A percentile compares a stretch with the other conserved stretches of the same genome.
Evolutionary conservation across 192 early-diverging fungal species (phyloP).

Genomic region (Coemansia sp.): DNA sequence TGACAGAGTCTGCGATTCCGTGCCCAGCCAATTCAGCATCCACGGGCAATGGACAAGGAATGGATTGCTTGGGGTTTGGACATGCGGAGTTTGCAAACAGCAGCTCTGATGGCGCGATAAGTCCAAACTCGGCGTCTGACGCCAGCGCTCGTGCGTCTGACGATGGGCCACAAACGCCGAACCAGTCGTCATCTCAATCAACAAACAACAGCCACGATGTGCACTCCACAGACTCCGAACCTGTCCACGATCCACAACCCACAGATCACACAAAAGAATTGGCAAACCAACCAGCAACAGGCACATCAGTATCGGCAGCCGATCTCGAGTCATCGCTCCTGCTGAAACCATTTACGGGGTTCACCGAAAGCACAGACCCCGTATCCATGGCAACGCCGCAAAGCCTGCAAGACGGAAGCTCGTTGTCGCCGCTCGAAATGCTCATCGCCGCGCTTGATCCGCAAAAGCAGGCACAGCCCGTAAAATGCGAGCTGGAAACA

Average conservation of each 20-base stretch:
- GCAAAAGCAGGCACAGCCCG: conserved; percentile 17
- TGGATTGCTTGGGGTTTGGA: neutral
- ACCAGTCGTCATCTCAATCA: neutral
- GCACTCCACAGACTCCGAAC: neutral
- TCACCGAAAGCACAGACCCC: neutral
- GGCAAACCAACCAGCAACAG: neutral
- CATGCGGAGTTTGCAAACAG: neutral
- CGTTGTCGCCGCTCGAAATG: conserved; percentile 49
- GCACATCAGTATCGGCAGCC: neutral
- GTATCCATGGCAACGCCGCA: conserved; percentile 36
- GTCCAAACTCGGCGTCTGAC: neutral
- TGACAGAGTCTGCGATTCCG: conserved; percentile 6
- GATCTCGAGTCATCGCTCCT: conserved; percentile 31
- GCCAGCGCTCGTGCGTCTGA: neutral
- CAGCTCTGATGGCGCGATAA: neutral
- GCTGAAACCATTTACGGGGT: conserved; percentile 33
- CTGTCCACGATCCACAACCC: neutral
- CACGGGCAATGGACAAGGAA: neutral
- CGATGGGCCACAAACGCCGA: neutral
- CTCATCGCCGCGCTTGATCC: conserved; percentile 49
- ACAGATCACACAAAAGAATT: neutral
- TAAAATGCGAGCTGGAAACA: no score
- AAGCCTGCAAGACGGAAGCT: conserved; percentile 26
- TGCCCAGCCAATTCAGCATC: neutral
- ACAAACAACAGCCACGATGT: no score